Base-by-base conservation (phyloP, 2,329 filamentous ascomycete genomes). In the Ophiostoma australiae region DNA sequence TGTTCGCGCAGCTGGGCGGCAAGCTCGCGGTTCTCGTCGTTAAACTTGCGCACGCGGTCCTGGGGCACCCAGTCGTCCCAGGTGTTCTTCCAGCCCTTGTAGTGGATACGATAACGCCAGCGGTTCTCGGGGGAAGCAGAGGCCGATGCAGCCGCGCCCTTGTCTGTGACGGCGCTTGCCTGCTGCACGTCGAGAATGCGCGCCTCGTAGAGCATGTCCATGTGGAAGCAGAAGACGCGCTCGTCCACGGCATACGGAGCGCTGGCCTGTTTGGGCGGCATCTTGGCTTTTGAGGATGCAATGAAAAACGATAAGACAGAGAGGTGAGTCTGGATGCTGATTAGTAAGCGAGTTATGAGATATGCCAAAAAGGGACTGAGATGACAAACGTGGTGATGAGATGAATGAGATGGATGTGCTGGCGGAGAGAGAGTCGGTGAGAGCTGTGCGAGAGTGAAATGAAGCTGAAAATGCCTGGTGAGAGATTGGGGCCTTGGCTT, bases 11-110 rank as follows among this genome's bases (percentile, higher is more conserved):
- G 84, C 79, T 91, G 90, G 70, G 84, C 84, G 31, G 94, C 93
- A 52, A 99, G 86, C 78, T 97, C 93, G 78, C 92, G 92, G 82
- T 98, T 97, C 81, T 98, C 95, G 71, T 97, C 93, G 69, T 90
- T 97, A 79, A 94, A 91, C 82, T 97, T 97, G 78, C 94, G 90
- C 73, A 99, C 90, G 75, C 95, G 92, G 79, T 98, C 94, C 80
- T 93, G 90, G 31, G 92, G 88, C 65, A 98, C 95, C 94, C 94
- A 98, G 82, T 99, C 95, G 82, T 99, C 95, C 95, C 95, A 99
- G 86, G 93, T 97, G 80, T 94, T 94, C 85, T 99, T 99, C 95
- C 95, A 99, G 77, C 95, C 95, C 81, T 98, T 98, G 84, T 99
- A 99, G 81, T 99, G 95, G 70, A 99, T 91, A 78, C 92, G 91